Evolutionary conservation across 2,329 filamentous ascomycete species (phyloP), one percentile per base, ranked within the genome.

Genomic region (Pochonia chlamydosporia): DNA sequence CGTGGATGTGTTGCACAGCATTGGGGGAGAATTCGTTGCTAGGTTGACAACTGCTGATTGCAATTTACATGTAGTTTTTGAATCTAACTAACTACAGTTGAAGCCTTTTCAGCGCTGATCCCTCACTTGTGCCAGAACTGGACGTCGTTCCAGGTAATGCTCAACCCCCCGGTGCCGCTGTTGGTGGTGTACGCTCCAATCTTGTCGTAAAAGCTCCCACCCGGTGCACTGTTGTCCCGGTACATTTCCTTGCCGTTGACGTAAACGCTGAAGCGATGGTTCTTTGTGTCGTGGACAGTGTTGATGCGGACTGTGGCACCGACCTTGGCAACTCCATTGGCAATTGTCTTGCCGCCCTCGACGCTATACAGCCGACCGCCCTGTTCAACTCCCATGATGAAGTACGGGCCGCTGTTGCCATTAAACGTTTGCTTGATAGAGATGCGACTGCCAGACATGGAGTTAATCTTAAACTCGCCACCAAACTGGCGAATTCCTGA

Each of bases 351-450:
- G 16, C 52, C 55, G 28, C 50, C 56, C 48, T 56, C 49, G 21
- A 55, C 55, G 42, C 42, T 55, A 50, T 57, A 58, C 10, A 59
- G 46, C 5, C 47, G 30, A 3, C 54, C 55, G 36, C 44, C 47
- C 13, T 46, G 41, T 26, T 54, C 45, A 5, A 56, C 50, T 3
- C 26, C 56, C 48, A 59, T 44, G 41, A 57, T 53, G 18, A 57
- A 58, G 30, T 53, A 58, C 0, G 52, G 52, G 4, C 56, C 51
- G 3, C 20, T 28, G 45, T 51, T 28, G 37, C 52, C 54, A 48
- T 59, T 54, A 48, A 58, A 56, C 3, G 54, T 58, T 43, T 59
- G 56, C 49, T 56, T 55, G 52, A 59, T 52, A 24, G 56, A 50
- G 20, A 58, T 46, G 46, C 50, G 54, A 41, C 41, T 49, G 43